These are phyloP conservation scores for Halteria grandinella DNA, from an alignment of 73 alveolate species.

Conservation along the genomic window DNA sequence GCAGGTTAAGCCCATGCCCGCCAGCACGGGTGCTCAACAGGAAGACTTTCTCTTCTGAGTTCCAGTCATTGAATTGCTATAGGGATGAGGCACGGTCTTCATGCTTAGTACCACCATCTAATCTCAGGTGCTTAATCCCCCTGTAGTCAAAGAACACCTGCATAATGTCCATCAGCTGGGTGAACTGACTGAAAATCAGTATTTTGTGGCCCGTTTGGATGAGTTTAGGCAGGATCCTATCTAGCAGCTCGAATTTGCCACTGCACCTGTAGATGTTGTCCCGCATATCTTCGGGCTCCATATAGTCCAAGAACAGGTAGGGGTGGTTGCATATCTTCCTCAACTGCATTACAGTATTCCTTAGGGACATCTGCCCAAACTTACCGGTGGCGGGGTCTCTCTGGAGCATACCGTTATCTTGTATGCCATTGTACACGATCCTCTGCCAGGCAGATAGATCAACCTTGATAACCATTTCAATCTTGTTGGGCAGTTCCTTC, in stretches of 20 bases:
- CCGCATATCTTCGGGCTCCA: constrained; percentile 71
- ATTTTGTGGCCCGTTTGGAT: constrained; percentile 91
- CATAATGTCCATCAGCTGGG: constrained; percentile 96
- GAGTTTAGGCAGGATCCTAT: constrained; percentile 95
- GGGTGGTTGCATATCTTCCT: constrained; percentile 99
- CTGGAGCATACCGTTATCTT: constrained; percentile 88
- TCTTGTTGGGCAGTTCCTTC: constrained; percentile 96
- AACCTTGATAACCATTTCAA: constrained; percentile 95
- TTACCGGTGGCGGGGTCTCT: constrained; percentile 90
- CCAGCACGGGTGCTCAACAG: constrained; percentile 96
- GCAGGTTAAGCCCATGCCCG: constrained; percentile 93
- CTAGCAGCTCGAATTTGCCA: constrained; percentile 98
- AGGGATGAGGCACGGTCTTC: constrained; percentile 94
- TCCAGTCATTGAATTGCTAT: constrained; percentile 78
- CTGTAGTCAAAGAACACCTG: constrained; percentile 90
- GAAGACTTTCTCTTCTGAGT: constrained; percentile 86
- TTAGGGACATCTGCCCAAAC: constrained; percentile 82
- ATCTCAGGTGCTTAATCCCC: constrained; percentile 87
- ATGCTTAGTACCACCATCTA: constrained; percentile 96
- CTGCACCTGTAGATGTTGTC: constrained; percentile 95
- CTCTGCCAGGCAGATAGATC: constrained; percentile 97
- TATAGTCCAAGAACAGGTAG: constrained; percentile 88
- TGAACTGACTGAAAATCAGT: constrained; percentile 96
- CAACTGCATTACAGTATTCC: constrained; percentile 98
- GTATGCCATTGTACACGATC: constrained; percentile 89